Percentiles rank a stretch among this genome's conserved stretches.
Conservation (phyloP, 345 rosid genomes). For the Toxicodendron radicans region DNA sequence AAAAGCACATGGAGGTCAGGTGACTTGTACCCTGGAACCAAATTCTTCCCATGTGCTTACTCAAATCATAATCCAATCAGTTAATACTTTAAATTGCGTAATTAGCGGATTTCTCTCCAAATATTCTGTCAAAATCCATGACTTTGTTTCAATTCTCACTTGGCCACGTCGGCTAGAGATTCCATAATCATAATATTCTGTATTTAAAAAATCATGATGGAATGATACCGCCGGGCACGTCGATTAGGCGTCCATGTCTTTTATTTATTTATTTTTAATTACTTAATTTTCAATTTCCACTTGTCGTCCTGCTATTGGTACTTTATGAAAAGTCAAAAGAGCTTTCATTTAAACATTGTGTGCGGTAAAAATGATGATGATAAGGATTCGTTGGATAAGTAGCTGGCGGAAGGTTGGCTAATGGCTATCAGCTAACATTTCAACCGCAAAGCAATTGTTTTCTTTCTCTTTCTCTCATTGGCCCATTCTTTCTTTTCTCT, state of each 20-base stretch:
- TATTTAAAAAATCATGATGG: not conserved
- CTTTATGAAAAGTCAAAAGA: no score
- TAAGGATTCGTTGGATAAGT: constrained; percentile 23
- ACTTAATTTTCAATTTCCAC: no score
- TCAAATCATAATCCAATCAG: not conserved
- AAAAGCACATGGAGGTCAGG: constrained; percentile 5
- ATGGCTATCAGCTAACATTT: constrained; percentile 30
- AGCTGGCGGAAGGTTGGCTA: constrained; percentile 41
- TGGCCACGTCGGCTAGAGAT: constrained; percentile 6
- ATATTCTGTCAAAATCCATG: no score
- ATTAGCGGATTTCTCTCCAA: constrained; percentile 6
- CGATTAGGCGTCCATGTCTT: not conserved
- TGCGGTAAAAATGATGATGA: constrained; percentile 17
- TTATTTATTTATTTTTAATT: no score
- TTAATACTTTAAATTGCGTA: not conserved
- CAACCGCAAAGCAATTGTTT: constrained; percentile 26
- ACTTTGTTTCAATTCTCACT: not conserved
- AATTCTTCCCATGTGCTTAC: not conserved
- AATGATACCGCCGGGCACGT: constrained; percentile 11
- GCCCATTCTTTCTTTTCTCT: not conserved
- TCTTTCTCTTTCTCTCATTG: constrained; percentile 6
- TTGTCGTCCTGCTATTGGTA: not conserved
- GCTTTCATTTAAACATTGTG: no score
- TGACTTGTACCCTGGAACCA: not conserved
- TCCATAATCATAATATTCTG: not conserved